phyloP scores from a whole-genome alignment of 2,329 filamentous ascomycete species.

The Diaporthe sp. region DNA sequence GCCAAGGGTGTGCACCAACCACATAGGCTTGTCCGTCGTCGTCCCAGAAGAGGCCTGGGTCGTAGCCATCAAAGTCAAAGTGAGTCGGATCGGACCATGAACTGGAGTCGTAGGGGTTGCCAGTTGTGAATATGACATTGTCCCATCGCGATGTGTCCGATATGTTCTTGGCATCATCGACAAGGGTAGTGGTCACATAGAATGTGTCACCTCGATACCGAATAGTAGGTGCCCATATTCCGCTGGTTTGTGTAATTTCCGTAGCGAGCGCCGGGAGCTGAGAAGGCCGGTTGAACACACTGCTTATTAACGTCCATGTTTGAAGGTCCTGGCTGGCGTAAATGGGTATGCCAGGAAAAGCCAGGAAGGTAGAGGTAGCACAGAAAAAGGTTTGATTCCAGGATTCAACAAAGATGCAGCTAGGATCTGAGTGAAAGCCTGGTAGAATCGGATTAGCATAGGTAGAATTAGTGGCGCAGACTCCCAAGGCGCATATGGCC shows the following conservation, averaged over 20 bases:
- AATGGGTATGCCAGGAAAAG: neutral
- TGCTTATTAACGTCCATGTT: neutral
- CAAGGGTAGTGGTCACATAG: neutral
- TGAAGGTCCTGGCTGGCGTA: neutral
- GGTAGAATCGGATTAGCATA: neutral
- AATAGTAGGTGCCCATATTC: neutral
- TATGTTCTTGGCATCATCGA: neutral
- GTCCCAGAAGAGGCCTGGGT: neutral
- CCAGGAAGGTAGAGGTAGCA: neutral
- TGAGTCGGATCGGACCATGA: neutral
- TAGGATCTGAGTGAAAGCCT: neutral
- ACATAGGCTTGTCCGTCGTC: neutral
- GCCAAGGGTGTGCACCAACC: neutral
- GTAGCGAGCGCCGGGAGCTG: neutral
- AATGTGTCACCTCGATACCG: neutral
- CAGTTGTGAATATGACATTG: neutral
- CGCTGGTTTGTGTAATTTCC: neutral
- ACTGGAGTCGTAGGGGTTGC: neutral
- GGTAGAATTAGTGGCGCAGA: neutral
- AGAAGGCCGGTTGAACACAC: neutral
- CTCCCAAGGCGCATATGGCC: neutral
- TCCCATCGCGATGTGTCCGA: neutral
- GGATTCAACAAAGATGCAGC: conserved; percentile 1
- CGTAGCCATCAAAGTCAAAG: neutral
- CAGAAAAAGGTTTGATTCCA: neutral